Percentiles rank a stretch among this genome's conserved stretches.
Conservation (phyloP, 2,329 filamentous ascomycete species). For the Fusarium newnesense region DNA sequence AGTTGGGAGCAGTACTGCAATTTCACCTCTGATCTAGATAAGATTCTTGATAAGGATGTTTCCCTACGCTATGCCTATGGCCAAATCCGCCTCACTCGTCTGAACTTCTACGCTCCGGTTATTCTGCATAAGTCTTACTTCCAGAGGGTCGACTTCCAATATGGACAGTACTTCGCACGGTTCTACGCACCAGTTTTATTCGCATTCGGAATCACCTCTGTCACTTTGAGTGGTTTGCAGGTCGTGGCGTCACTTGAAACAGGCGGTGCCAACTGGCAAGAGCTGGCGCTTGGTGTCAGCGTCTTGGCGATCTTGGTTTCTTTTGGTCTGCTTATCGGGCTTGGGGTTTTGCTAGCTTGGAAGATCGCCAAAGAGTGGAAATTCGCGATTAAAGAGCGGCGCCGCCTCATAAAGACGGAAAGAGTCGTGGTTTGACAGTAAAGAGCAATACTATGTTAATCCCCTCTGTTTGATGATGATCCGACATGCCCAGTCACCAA, state of each 20-base stretch:
- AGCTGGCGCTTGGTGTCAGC: neutral
- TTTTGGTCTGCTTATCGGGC: neutral
- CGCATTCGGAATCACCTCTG: neutral
- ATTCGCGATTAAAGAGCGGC: neutral
- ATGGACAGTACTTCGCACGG: neutral
- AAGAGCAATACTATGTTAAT: neutral
- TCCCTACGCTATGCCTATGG: neutral
- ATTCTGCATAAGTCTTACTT: neutral
- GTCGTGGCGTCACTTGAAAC: constrained; percentile 1
- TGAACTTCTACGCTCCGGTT: neutral
- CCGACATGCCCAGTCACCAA: neutral
- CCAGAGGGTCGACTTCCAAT: neutral
- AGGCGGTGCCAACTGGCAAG: neutral
- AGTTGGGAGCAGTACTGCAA: neutral
- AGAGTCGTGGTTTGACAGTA: neutral
- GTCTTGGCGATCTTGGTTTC: neutral
- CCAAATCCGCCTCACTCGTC: neutral
- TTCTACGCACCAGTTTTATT: constrained; percentile 1
- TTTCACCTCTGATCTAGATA: neutral
- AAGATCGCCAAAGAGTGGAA: neutral
- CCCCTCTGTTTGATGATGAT: neutral
- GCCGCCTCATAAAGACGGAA: neutral
- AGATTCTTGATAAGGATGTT: neutral
- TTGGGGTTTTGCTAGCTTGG: neutral
- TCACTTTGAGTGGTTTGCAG: neutral